Percentiles rank a stretch among this genome's conserved stretches.
These are phyloP conservation scores for Ulmus americana DNA, from an alignment of 331 rosid genomes.

Conservation along the genomic window DNA sequence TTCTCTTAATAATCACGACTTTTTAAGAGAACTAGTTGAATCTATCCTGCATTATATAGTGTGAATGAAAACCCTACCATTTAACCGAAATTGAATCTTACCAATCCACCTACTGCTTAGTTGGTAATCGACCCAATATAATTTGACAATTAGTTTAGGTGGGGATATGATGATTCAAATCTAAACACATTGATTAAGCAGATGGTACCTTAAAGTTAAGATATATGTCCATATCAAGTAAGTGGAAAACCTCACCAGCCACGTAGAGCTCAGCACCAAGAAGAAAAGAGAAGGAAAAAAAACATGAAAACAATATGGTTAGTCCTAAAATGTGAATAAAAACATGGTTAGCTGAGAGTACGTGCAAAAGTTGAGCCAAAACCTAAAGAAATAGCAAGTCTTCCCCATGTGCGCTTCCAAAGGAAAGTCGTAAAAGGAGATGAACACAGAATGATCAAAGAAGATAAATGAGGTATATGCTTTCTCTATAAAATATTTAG, in stretches of 20 bases:
- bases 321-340: background rate
- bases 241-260: background rate
- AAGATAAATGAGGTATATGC: background rate
- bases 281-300: background rate
- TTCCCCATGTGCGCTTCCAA: constrained; percentile 8
- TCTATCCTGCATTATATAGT: too few species aligned
- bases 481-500: background rate
- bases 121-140: too few species aligned
- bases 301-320: background rate
- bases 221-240: too few species aligned
- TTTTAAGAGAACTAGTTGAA: too few species aligned
- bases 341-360: constrained; percentile 16
- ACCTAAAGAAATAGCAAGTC: background rate
- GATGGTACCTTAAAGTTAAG: too few species aligned
- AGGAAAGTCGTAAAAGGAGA: background rate
- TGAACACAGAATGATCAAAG: background rate
- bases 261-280: background rate
- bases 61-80: too few species aligned
- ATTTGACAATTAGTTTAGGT: too few species aligned
- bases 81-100: too few species aligned
- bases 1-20: too few species aligned
- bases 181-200: too few species aligned
- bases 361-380: background rate
- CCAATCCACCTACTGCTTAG: too few species aligned
- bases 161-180: too few species aligned